Conservation (phyloP, 306 rosid genomes). For the Lathyrus aphaca region DNA sequence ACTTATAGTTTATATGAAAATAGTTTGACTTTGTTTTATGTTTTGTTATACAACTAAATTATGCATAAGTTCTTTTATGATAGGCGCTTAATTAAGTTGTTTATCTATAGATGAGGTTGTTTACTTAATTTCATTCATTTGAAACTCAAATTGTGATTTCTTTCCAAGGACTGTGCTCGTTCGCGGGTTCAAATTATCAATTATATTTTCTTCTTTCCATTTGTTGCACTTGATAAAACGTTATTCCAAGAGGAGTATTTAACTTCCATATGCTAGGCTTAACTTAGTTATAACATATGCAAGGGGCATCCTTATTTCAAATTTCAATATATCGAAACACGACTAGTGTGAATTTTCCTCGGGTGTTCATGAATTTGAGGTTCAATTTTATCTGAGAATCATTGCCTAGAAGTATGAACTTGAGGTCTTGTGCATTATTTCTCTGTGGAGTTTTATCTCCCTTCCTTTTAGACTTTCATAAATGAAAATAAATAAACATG, state of each 20-base stretch:
- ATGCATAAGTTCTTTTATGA: not conserved
- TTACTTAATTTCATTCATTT: conserved; percentile 1
- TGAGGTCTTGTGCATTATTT: not conserved
- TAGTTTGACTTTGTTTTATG: not conserved
- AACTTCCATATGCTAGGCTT: not conserved
- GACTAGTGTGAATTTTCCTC: conserved; percentile 9
- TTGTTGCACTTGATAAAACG: not conserved
- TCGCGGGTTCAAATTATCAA: not conserved
- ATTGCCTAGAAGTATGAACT: not conserved
- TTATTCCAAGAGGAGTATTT: conserved; percentile 1
- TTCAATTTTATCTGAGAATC: not conserved
- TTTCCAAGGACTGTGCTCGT: not conserved
- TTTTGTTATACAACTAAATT: not conserved
- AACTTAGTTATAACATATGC: not conserved
- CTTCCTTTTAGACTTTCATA: not conserved
- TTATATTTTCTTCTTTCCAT: not conserved
- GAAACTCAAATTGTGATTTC: conserved; percentile 3
- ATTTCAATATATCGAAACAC: conserved; percentile 13
- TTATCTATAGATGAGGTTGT: not conserved
- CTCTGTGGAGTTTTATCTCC: not conserved
- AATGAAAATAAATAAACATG: conserved; percentile 10
- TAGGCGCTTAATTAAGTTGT: not conserved
- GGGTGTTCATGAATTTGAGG: not conserved
- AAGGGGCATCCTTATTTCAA: not conserved
- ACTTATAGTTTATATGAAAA: not conserved